Conservation (phyloP, 768 basidiomycete species). For the Pulveroboletus sp. region DNA sequence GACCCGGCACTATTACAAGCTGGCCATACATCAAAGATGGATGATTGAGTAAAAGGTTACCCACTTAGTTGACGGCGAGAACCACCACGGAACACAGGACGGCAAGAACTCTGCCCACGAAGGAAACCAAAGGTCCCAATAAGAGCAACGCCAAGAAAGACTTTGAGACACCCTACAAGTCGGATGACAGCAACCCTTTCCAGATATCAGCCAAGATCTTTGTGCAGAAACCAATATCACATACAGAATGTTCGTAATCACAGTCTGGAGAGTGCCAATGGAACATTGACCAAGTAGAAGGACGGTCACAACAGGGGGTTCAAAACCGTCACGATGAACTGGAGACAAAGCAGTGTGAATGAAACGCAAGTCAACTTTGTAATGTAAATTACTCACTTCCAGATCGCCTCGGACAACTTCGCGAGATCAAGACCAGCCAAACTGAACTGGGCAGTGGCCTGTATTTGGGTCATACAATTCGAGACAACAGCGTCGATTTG, state of each 20-base stretch:
- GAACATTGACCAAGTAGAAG: not conserved
- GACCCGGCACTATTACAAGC: no score
- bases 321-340: conserved; percentile 9
- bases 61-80: no score
- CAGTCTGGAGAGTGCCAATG: not conserved
- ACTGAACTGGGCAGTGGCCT: conserved; percentile 6
- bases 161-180: conserved; percentile 13
- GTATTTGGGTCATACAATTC: conserved; percentile 5
- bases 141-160: conserved; percentile 3
- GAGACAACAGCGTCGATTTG: conserved; percentile 10
- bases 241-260: conserved; percentile 12
- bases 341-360: no score
- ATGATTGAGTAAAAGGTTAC: no score
- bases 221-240: not conserved
- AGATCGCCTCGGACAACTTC: conserved; percentile 6
- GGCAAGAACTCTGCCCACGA: no score
- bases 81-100: no score
- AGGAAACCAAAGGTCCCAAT: conserved; percentile 5
- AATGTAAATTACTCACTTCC: not conserved
- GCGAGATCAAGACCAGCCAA: conserved; percentile 9
- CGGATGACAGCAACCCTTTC: not conserved
- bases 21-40: no score
- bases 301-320: conserved; percentile 5
- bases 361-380: no score
- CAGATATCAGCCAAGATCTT: not conserved